phyloP scores from a whole-genome alignment of 2,329 filamentous ascomycete species.

The Pseudogymnoascus sp. region DNA sequence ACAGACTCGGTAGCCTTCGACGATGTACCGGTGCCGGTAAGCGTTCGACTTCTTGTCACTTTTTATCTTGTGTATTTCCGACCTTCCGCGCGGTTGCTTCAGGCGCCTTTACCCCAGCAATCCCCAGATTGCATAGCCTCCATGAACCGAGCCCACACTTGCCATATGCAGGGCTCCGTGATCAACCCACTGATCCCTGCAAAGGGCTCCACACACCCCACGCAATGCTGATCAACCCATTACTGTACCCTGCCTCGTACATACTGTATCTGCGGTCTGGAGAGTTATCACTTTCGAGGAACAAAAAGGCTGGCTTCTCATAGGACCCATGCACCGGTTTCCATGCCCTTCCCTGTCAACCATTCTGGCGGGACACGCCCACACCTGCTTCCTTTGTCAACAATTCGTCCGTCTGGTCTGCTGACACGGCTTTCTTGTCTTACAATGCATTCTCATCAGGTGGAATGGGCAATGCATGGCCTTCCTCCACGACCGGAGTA shows the following conservation, averaged over 20 bases:
- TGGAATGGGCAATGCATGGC: background rate
- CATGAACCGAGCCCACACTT: background rate
- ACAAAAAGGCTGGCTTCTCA: background rate
- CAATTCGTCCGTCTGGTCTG: background rate
- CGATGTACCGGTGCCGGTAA: background rate
- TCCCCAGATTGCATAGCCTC: background rate
- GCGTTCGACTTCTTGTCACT: background rate
- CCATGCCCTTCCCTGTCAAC: background rate
- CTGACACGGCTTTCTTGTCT: background rate
- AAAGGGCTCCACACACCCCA: background rate
- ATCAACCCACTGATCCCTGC: constrained; percentile 1
- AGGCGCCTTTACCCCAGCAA: constrained; percentile 3
- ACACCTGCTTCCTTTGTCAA: background rate
- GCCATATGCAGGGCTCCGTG: constrained; percentile 7
- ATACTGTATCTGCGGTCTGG: background rate
- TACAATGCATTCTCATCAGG: background rate
- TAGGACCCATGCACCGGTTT: background rate
- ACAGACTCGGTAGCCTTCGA: background rate
- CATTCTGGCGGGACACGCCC: background rate
- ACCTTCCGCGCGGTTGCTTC: constrained; percentile 8
- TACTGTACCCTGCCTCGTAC: background rate
- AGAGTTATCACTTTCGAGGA: background rate
- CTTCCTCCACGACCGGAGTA: background rate
- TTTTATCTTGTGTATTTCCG: background rate
- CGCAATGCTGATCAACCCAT: background rate